Evolutionary conservation across 176 grass and related monocot species (phyloP).

Genomic region (Zea mays): DNA sequence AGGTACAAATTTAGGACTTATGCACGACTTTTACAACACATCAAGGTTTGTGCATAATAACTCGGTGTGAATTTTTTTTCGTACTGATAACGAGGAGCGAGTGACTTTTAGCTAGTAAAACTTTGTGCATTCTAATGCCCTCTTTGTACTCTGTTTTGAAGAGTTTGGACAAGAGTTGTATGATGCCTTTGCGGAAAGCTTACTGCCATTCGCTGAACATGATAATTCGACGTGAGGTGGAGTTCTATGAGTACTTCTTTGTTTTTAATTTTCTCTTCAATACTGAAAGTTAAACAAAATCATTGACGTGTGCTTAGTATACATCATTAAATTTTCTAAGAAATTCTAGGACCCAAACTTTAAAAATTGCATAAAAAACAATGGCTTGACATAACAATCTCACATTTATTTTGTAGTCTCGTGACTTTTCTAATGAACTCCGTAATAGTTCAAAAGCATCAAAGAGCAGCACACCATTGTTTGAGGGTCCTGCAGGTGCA

Average conservation of each 20-base stretch:
- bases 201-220: conserved; percentile 92
- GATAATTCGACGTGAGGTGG: conserved; percentile 90
- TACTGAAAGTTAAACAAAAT: neutral
- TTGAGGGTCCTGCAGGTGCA: conserved; percentile 66
- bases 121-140: conserved; percentile 8
- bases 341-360: neutral
- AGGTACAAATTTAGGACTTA: conserved; percentile 93
- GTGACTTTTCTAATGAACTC: conserved; percentile 89
- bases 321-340: neutral
- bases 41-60: conserved; percentile 65
- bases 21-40: conserved; percentile 79
- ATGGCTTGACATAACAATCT: conserved; percentile 10
- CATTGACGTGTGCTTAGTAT: neutral
- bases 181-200: conserved; percentile 80
- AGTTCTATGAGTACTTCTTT: neutral
- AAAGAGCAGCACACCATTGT: conserved; percentile 62
- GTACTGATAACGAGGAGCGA: neutral
- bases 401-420: conserved; percentile 53
- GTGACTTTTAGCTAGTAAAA: neutral
- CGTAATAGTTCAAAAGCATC: conserved; percentile 64
- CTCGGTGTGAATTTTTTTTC: conserved; percentile 10
- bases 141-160: conserved; percentile 41
- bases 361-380: neutral
- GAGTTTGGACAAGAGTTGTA: conserved; percentile 91
- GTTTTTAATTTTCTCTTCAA: neutral